Evolutionary conservation across 352 stramenopile species (phyloP), one percentile per base, ranked within the genome.

Genomic region (Phytophthora capsici): DNA sequence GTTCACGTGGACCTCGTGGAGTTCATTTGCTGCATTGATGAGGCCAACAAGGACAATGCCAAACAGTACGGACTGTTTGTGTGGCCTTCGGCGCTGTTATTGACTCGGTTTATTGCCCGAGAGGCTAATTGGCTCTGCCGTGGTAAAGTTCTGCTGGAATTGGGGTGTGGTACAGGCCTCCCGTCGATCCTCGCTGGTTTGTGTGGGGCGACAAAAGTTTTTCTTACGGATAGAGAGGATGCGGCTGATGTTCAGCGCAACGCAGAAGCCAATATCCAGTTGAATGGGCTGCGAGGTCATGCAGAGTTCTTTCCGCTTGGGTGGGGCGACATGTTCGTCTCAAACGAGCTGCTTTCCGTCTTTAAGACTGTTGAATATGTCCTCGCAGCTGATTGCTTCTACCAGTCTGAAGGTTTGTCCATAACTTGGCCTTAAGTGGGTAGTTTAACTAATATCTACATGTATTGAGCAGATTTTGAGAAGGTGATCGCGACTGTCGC

Each of bases 341-440:
- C 60, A 2, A 63, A 71, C 4, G 55, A 78, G 28, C 57, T 78
- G 4, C 9, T 75, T 2, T 44, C 61, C 0, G 37, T 75, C 10
- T 78, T 90, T 3, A 19, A 47, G 26, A 66, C 58, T 0, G 75
- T 90, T 16, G 62, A 90, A 34, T 47, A 89, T 1, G 44, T 91
- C 19, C 55, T 91, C 22, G 83, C 80, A 2, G 80, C 83, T 5
- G 83, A 91, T 55, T 91, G 83, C 63, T 90, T 91, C 48, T 91
- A 91, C 50, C 75, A 76, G 22, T 87, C 79, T 16, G 38, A 90
- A 77, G 80, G 83, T 88, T 43, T 1, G 20, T 30, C 26, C 40
- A 13, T 28, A 22, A 28, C 30, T 23, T n/a, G 14, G 9, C 9
- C 23, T 46, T 38, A 48, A 28, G 3, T 22, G 23, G 4, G 16